These are phyloP conservation scores for Boechera retrofracta DNA, from an alignment of 345 rosid genomes.

Conservation along the genomic window DNA sequence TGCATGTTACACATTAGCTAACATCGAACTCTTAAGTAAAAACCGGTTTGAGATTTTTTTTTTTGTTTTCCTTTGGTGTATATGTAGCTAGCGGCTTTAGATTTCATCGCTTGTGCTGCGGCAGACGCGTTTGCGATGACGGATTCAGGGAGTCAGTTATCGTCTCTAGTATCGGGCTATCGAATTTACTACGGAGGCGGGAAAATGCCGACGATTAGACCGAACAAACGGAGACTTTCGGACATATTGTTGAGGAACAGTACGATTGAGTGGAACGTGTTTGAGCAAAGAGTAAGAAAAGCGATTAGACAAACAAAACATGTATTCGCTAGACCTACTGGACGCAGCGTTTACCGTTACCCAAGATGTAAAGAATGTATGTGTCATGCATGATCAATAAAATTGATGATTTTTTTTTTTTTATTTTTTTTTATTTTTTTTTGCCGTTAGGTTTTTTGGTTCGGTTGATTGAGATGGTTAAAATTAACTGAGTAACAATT, in stretches of 20 bases:
- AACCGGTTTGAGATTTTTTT: neutral
- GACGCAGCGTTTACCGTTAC: constrained; percentile 78
- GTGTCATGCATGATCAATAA: constrained; percentile 51
- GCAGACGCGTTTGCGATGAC: constrained; percentile 96
- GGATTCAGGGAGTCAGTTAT: constrained; percentile 92
- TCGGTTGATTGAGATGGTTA: neutral
- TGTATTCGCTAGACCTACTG: constrained; percentile 70
- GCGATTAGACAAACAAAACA: constrained; percentile 88
- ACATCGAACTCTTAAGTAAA: no score
- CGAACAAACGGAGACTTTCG: constrained; percentile 81
- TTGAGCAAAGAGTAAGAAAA: constrained; percentile 88
- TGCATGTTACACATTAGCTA: no score
- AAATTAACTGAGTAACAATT: no score
- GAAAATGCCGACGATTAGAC: constrained; percentile 87
- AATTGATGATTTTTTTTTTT: neutral
- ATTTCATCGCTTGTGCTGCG: constrained; percentile 86
- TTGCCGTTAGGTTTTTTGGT: neutral
- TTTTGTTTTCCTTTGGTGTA: neutral
- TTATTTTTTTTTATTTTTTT: neutral
- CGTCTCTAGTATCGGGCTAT: constrained; percentile 93
- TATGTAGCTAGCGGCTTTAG: constrained; percentile 53
- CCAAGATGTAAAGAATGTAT: constrained; percentile 88
- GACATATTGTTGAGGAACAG: constrained; percentile 70
- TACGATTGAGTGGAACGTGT: constrained; percentile 80
- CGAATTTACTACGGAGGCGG: constrained; percentile 87